A percentile compares a stretch with the other conserved stretches of the same genome.
Evolutionary conservation across 2,329 filamentous ascomycete species (phyloP).

Genomic region (Aspergillus calidoustus): DNA sequence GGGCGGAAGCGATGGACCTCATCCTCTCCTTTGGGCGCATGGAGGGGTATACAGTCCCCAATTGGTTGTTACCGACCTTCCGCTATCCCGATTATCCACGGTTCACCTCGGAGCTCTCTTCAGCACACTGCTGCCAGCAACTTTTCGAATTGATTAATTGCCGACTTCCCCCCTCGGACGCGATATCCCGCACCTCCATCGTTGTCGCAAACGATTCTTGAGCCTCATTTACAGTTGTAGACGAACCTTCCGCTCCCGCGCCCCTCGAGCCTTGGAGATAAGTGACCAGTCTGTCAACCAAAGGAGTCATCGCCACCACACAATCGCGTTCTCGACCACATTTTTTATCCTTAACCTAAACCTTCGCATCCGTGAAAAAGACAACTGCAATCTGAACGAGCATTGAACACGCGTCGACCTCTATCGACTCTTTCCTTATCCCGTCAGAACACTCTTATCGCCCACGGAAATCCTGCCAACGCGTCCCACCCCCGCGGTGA

Average conservation of each 20-base stretch:
- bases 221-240: background rate
- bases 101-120: background rate
- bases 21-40: constrained; percentile 42
- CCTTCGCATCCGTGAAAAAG: background rate
- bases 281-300: constrained; percentile 5
- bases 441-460: constrained; percentile 36
- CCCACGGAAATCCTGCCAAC: constrained; percentile 63
- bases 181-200: background rate
- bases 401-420: constrained; percentile 23
- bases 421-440: constrained; percentile 17
- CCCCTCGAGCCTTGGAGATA: constrained; percentile 21
- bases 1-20: constrained; percentile 10
- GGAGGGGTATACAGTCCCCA: constrained; percentile 39
- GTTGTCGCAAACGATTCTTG: constrained; percentile 20
- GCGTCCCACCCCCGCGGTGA: constrained; percentile 80
- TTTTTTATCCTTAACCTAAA: background rate
- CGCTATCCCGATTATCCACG: constrained; percentile 26
- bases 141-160: background rate
- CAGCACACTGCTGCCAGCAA: background rate
- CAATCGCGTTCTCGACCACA: constrained; percentile 14
- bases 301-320: constrained; percentile 29
- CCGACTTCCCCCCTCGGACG: constrained; percentile 2
- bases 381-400: background rate
- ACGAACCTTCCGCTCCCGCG: constrained; percentile 5
- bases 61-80: constrained; percentile 37